These are phyloP conservation scores for Babesia sp. DNA, from an alignment of 169 alveolate species.

Conservation along the genomic window DNA sequence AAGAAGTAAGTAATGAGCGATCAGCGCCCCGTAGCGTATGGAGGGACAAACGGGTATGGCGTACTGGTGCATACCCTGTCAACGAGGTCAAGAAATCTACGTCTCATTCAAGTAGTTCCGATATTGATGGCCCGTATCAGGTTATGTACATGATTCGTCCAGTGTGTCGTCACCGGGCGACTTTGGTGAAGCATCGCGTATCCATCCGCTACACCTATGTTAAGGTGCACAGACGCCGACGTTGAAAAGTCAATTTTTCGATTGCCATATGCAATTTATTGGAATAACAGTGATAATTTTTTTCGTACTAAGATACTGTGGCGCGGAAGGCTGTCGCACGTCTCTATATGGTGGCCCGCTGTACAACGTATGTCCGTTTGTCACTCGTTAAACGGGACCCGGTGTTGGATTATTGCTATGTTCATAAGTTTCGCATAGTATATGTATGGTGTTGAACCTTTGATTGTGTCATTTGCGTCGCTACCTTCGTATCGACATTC, in stretches of 20 bases:
- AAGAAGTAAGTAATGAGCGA: not conserved
- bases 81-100: not conserved
- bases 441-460: too few relatives aligned
- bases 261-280: not conserved
- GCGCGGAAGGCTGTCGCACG: not conserved
- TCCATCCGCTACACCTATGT: constrained; percentile 8
- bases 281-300: not conserved
- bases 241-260: not conserved
- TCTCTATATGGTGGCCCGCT: not conserved
- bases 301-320: not conserved
- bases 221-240: not conserved
- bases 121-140: not conserved
- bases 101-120: not conserved
- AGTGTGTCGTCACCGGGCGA: not conserved
- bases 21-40: not conserved
- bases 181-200: constrained; percentile 10
- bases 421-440: too few relatives aligned
- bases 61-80: not conserved
- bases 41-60: not conserved
- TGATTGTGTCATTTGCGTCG: too few relatives aligned
- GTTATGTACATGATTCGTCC: constrained; percentile 7
- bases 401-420: too few relatives aligned
- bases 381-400: too few relatives aligned
- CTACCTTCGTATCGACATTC: too few relatives aligned
- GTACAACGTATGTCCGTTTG: not conserved